phyloP scores from a whole-genome alignment of 169 alveolate species.

The Babesia ovis region DNA sequence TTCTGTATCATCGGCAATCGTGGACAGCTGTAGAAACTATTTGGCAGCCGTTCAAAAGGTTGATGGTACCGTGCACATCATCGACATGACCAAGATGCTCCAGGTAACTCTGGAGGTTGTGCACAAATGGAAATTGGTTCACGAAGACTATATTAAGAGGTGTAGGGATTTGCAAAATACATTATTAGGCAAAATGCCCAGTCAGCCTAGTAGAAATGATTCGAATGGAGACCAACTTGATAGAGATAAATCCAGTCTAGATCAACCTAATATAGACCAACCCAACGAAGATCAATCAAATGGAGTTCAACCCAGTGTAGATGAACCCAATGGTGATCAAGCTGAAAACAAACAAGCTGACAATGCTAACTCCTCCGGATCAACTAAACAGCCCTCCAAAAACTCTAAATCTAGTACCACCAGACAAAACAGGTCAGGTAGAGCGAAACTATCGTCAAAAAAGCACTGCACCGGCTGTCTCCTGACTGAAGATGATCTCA shows the following conservation, averaged over 20 bases:
- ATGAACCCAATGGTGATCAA: background rate
- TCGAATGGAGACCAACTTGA: background rate
- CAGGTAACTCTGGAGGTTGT: conserved; percentile 44
- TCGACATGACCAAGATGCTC: conserved; percentile 48
- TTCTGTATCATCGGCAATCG: conserved; percentile 48
- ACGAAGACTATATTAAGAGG: conserved; percentile 9
- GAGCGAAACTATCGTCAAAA: background rate
- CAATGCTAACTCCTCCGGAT: no score
- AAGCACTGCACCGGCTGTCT: conserved; percentile 58
- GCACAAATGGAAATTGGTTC: conserved; percentile 33
- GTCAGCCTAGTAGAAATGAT: no score
- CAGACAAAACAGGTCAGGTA: no score
- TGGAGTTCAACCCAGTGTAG: background rate
- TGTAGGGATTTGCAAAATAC: background rate
- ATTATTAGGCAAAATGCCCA: background rate
- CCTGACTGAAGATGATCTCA: conserved; percentile 30
- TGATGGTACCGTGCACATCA: conserved; percentile 32
- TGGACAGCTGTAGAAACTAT: conserved; percentile 38
- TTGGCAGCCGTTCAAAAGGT: conserved; percentile 53
- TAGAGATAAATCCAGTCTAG: background rate
- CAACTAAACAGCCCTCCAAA: background rate
- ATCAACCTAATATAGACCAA: no score
- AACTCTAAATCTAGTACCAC: background rate
- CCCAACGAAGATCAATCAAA: no score
- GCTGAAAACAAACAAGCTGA: background rate